Evolutionary conservation across 176 grass and related monocot genomes (phyloP), one percentile per base, ranked within the genome.

Genomic region (Phyllostachys edulis): DNA sequence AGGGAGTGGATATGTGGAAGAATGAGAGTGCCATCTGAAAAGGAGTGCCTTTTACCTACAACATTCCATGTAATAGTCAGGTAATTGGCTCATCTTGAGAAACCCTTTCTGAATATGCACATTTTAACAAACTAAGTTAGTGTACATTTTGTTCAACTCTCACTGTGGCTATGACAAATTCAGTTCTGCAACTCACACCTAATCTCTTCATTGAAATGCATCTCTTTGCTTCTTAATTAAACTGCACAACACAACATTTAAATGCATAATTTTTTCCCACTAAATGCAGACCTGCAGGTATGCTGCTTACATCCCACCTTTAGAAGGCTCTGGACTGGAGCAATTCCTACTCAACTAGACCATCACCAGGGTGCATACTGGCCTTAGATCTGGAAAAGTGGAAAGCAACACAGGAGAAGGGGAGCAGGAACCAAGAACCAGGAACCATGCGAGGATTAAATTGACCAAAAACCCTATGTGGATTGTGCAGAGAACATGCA

Each of bases 371-470:
- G 27, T 47, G 40, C 51, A 55, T 20, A 16, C 2, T 55, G 3
- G 51, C 16, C 11, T 64, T 27, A 9, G 36, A 67, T 67, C 23
- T 29, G 12, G 60, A n/a, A n/a, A n/a, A n/a, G n/a, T n/a, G n/a
- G n/a, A 10, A 45, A 67, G 61, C 21, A 70, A 15, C 34, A 73
- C 7, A 5, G 2, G 63, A 1, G 5, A 3, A 15, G 11, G 16
- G 61, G 82, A 52, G 65, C 65, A 85, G 40, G 75, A 78, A 59
- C 51, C 18, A 71, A 56, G 61, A 59, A 66, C 24, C 65, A 49
- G 29, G 47, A n/a, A n/a, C n/a, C 63, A 65, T 56, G 77, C 15
- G 69, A 41, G n/a, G 24, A 56, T 11, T 32, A 20, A 71, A 63
- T 18, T 26, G 29, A 50, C 29, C 36, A 36, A 20, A 37, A 57